Evolutionary conservation across 345 rosid species (phyloP).

Genomic region (Tarenaya hassleriana): DNA sequence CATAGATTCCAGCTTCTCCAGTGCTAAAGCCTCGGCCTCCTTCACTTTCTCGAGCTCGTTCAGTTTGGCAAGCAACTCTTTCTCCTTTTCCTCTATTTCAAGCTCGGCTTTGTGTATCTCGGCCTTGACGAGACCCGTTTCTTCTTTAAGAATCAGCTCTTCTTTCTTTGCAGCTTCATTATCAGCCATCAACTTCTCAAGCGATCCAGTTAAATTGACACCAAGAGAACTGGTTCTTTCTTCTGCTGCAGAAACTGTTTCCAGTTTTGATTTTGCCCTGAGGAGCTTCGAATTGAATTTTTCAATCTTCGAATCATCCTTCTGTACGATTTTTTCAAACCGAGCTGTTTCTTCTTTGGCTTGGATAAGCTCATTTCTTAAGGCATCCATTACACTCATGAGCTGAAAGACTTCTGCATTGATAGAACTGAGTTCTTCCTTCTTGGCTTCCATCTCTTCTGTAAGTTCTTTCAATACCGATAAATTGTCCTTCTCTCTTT

Average conservation of each 20-base stretch:
- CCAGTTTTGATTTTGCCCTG: constrained; percentile 54
- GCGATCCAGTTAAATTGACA: constrained; percentile 43
- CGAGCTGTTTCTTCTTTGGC: constrained; percentile 41
- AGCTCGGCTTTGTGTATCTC: constrained; percentile 45
- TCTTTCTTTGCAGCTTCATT: constrained; percentile 54
- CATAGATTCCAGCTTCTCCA: constrained; percentile 44
- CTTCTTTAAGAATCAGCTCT: constrained; percentile 39
- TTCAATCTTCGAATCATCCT: constrained; percentile 39
- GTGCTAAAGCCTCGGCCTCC: constrained; percentile 49
- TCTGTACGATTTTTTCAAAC: constrained; percentile 41
- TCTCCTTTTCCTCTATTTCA: constrained; percentile 46
- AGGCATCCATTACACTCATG: constrained; percentile 56
- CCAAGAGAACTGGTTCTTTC: constrained; percentile 47
- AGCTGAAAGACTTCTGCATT: constrained; percentile 54
- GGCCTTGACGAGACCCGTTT: constrained; percentile 37
- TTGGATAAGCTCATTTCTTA: constrained; percentile 53
- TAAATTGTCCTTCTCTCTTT: constrained; percentile 21
- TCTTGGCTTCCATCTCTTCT: constrained; percentile 53
- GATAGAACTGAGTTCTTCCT: constrained; percentile 47
- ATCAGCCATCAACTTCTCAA: constrained; percentile 56
- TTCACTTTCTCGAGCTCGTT: constrained; percentile 58
- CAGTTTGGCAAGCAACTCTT: constrained; percentile 44
- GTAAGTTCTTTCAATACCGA: constrained; percentile 35
- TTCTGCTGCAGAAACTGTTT: constrained; percentile 45
- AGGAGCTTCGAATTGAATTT: constrained; percentile 68